A percentile compares a stretch with the other conserved stretches of the same genome.
Evolutionary conservation across 2,329 filamentous ascomycete species (phyloP).

Genomic region (Knufia petricola): DNA sequence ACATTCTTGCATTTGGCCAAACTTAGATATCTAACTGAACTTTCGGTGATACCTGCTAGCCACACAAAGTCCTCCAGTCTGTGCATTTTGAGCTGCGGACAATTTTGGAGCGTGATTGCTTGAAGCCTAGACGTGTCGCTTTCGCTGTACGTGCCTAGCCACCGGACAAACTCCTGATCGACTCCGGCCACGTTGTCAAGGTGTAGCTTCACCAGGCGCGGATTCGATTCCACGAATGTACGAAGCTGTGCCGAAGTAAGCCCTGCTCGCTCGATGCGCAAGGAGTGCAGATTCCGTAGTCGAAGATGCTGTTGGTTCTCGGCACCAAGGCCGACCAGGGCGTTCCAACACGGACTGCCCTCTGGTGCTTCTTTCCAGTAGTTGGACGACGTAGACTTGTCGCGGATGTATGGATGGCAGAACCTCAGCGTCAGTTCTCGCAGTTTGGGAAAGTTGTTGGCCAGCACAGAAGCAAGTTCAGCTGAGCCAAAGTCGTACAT

Average conservation of each 20-base stretch:
- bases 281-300: slow-evolving; percentile 23
- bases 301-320: slow-evolving; percentile 17
- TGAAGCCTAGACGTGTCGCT: background rate
- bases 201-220: slow-evolving; percentile 24
- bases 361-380: slow-evolving; percentile 25
- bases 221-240: slow-evolving; percentile 27
- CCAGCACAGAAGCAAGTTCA: slow-evolving; percentile 26
- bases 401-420: slow-evolving; percentile 28
- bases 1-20: slow-evolving; percentile 7
- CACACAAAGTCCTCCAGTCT: slow-evolving; percentile 3
- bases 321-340: slow-evolving; percentile 25
- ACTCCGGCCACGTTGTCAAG: slow-evolving; percentile 28
- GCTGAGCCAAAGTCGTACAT: slow-evolving; percentile 26
- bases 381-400: slow-evolving; percentile 23
- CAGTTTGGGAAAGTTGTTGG: slow-evolving; percentile 25
- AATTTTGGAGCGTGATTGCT: slow-evolving; percentile 1
- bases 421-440: slow-evolving; percentile 29
- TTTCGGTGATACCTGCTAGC: background rate
- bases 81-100: slow-evolving; percentile 4
- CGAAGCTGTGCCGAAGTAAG: slow-evolving; percentile 29
- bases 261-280: slow-evolving; percentile 28
- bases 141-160: slow-evolving; percentile 23
- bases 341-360: slow-evolving; percentile 26
- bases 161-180: slow-evolving; percentile 28
- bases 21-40: background rate